Evolutionary conservation across 2,329 filamentous ascomycete genomes (phyloP), one percentile per base, ranked within the genome.

Genomic region (Aspergillus unguis): DNA sequence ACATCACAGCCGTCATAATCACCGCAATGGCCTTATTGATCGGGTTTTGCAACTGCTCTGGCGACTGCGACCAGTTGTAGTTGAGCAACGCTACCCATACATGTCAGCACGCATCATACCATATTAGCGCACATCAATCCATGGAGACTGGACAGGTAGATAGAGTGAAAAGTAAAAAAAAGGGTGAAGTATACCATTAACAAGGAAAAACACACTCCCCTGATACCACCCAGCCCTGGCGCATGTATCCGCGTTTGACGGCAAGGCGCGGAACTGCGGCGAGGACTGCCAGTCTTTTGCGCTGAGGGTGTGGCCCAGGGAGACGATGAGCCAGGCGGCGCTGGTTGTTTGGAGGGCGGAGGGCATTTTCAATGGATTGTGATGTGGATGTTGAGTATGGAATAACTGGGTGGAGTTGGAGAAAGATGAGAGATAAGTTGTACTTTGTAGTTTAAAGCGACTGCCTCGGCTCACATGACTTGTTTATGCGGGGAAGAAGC

Each of bases 21-120:
- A 57, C 52, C 0, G 67, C 67, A 23, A 68, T 65, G 2, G 57
- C 59, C 50, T 65, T 69, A 52, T 63, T 68, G 25, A 62, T 37
- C 6, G 66, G 64, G 26, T 69, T 63, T 5, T 58, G 54, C 1
- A 69, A 59, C 31, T 33, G 37, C 41, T 45, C 44, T 8, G 54
- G 54, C 9, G 42, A 27, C n/a, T n/a, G 44, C 3, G 54, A 40
- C 54, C 54, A 56, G 28, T 54, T 48, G 27, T 56, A 56, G 36
- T 56, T 50, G 28, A 56, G n/a, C 38, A 56, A 38, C 5, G 50
- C 54, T 56, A 8, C 28, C 5, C 4, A 10, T 11, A 10, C 4
- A 6, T 11, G n/a, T 36, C 9, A 36, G 33, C 33, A 6, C 4
- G 10, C n/a, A n/a, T n/a, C n/a, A n/a, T n/a, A n/a, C n/a, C n/a